Evolutionary conservation across 495 filamentous ascomycete species (phyloP), one percentile per base, ranked within the genome.

Genomic region (Talaromyces borbonicus): DNA sequence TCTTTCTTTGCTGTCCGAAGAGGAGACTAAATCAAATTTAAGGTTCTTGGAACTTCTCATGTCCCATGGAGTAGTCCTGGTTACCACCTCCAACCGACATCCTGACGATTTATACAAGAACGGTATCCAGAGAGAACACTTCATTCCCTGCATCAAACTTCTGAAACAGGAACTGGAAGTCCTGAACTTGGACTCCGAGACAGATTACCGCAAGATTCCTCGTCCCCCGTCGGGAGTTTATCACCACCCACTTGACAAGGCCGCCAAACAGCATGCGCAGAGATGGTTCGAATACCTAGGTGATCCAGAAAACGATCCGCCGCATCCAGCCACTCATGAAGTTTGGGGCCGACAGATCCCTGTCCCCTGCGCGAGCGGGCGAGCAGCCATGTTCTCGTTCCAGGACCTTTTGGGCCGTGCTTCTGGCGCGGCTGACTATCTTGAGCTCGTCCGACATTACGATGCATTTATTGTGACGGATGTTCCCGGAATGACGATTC

Each of bases 41-140:
- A 85, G 89, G 47, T 76, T 98, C 6, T 76, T 97, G 16, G 88
- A 96, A 58, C 72, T 73, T 4, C 76, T 98, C 27, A 95, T 96
- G 87, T 83, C 83, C 12, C 92, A 97, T 61, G 92, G 92, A n/a
- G 85, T 93, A 2, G 89, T 96, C 24, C 76, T 98, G 45, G 81
- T 98, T 30, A 95, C 93, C 19, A 98, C 92, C 2, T 92, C 85
- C n/a, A 98, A 98, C 66, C 78, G 92, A 5, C 93, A 96, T 56
- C 92, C 92, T 8, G 81, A 90, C 57, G 89, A 98, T 50, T 77
- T 98, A 25, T 98, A 98, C 73, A 90, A 87, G 62, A 98, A 98
- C 61, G 92, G 92, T 50, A 92, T 98, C 56, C 92, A 98, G 71
- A 84, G 92, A 47, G 78, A 89, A 48, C 90, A 84, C 15, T 98